These are phyloP conservation scores for Paramecium pentaurelia DNA, from an alignment of 73 alveolate species.

Conservation along the genomic window DNA sequence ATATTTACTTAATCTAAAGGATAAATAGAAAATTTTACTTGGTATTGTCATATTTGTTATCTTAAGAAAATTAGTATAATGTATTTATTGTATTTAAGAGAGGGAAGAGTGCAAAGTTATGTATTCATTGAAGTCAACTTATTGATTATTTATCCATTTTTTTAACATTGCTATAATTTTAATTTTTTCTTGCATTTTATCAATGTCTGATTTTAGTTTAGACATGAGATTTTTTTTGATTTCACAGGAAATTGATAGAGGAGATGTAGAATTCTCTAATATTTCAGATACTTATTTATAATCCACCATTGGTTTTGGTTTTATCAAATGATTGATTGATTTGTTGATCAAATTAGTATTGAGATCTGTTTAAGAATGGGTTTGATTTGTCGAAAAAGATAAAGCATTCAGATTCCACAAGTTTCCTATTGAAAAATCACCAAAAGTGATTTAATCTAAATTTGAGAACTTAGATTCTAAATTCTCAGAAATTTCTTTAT, in stretches of 20 bases:
- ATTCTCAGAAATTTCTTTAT: neutral
- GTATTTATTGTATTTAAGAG: neutral
- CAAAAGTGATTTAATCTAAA: neutral
- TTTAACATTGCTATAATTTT: neutral
- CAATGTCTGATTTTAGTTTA: constrained; percentile 23
- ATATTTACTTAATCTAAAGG: neutral
- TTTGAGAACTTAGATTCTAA: neutral
- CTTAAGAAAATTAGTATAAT: neutral
- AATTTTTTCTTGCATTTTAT: neutral
- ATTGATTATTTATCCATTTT: neutral
- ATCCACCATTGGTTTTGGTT: neutral
- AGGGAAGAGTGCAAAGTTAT: neutral
- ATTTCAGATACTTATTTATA: neutral
- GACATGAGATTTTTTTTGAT: neutral
- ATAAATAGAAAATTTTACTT: neutral
- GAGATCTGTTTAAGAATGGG: neutral
- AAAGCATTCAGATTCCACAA: neutral
- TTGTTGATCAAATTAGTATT: neutral
- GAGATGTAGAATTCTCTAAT: neutral
- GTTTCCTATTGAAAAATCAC: neutral
- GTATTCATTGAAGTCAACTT: neutral
- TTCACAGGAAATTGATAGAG: neutral
- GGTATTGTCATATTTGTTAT: neutral
- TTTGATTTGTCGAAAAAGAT: neutral
- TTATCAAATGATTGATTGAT: neutral